phyloP scores from a whole-genome alignment of 176 grass and related monocot genomes.

The Rhynchospora pubera region DNA sequence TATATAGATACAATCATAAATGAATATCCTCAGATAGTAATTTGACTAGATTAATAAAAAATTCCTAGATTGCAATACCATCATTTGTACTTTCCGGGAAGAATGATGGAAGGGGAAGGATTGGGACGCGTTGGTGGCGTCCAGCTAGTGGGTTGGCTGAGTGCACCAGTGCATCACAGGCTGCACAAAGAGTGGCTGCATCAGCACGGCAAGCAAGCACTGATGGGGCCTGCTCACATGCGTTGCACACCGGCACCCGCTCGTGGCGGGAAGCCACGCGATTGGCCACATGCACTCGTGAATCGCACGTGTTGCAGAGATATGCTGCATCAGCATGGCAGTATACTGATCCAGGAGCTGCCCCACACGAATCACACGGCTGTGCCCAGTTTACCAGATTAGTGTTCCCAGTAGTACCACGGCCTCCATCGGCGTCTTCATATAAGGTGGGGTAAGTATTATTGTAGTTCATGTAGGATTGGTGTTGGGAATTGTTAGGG shows the following conservation, averaged over 20 bases:
- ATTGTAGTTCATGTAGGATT: constrained; percentile 11
- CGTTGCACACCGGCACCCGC: constrained; percentile 55
- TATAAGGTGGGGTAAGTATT: background rate
- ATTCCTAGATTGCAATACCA: background rate
- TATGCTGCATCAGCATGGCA: constrained; percentile 60
- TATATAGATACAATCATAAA: background rate
- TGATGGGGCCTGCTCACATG: constrained; percentile 38
- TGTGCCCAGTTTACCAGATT: constrained; percentile 20
- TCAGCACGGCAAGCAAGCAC: constrained; percentile 43
- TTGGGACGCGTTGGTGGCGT: constrained; percentile 44
- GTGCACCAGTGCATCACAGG: constrained; percentile 60
- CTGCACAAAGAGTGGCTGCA: constrained; percentile 29
- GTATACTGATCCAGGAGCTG: constrained; percentile 48
- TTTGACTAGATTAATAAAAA: background rate
- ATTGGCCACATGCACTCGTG: constrained; percentile 48
- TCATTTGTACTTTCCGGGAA: background rate
- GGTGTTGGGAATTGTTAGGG: constrained; percentile 16
- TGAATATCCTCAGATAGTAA: background rate
- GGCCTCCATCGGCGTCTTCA: background rate
- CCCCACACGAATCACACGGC: constrained; percentile 40
- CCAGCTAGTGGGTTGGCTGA: constrained; percentile 54
- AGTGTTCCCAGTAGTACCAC: background rate
- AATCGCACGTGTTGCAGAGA: constrained; percentile 61
- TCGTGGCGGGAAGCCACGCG: constrained; percentile 59
- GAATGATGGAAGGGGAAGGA: constrained; percentile 26